Percentiles rank a stretch among this genome's conserved stretches.
Conservation (phyloP, 164 flowering plant species). For the Tetracentron sinense region DNA sequence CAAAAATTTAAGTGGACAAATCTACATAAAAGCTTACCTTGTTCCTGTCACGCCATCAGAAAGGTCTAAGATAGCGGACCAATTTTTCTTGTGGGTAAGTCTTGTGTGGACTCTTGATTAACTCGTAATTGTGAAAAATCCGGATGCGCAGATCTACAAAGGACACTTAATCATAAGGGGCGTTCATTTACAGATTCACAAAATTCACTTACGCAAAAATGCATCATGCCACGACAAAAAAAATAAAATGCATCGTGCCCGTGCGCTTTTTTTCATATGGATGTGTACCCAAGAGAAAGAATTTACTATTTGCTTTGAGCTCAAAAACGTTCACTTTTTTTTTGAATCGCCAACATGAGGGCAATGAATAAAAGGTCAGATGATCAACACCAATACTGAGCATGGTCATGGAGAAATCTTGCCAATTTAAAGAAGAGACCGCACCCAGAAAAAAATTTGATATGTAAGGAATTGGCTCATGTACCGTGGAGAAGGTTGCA, state of each 20-base stretch:
- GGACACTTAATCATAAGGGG: conserved; percentile 3
- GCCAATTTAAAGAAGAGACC: too few species aligned
- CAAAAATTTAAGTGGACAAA: background rate
- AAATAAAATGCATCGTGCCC: too few species aligned
- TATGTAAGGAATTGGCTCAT: background rate
- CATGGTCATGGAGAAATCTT: too few species aligned
- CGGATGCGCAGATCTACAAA: conserved; percentile 36
- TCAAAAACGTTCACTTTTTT: too few species aligned
- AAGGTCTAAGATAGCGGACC: conserved; percentile 72
- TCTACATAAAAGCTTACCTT: conserved; percentile 43
- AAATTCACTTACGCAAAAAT: background rate
- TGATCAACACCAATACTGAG: too few species aligned
- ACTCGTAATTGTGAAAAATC: conserved; percentile 35
- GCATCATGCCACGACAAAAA: too few species aligned
- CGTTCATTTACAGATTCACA: background rate
- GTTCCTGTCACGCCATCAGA: conserved; percentile 86
- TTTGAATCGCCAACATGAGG: too few species aligned
- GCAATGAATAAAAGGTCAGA: too few species aligned
- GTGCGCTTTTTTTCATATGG: too few species aligned
- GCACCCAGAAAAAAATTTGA: too few species aligned
- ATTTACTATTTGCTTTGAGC: too few species aligned
- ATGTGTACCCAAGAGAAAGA: too few species aligned
- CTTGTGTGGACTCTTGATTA: conserved; percentile 57
- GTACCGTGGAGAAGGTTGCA: conserved; percentile 81
- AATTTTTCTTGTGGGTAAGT: conserved; percentile 60